A percentile compares a stretch with the other conserved stretches of the same genome.
Conservation (phyloP, 441 rosid species). For the Brassica hybrid region DNA sequence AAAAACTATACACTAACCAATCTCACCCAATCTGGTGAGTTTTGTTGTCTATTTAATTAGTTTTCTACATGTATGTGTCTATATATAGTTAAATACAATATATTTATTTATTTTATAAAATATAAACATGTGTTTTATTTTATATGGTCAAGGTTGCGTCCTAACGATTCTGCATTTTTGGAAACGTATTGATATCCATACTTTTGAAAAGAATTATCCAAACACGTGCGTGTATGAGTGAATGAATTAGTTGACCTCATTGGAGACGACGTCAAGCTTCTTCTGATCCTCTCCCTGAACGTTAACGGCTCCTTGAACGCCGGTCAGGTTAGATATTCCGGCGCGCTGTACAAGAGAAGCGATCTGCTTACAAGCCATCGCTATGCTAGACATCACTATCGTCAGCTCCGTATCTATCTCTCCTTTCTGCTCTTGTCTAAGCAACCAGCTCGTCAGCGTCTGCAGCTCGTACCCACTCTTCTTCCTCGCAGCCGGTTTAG, state of each 20-base stretch:
- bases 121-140: not conserved
- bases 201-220: conserved; percentile 7
- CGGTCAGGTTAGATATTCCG: conserved; percentile 82
- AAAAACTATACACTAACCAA: too few relatives aligned
- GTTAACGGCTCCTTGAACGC: conserved; percentile 88
- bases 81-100: not conserved
- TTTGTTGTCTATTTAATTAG: too few relatives aligned
- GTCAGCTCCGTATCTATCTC: conserved; percentile 89
- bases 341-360: conserved; percentile 92
- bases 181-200: conserved; percentile 6
- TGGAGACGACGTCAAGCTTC: conserved; percentile 95
- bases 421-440: conserved; percentile 82
- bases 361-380: conserved; percentile 96
- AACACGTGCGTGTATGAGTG: not conserved
- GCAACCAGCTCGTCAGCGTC: conserved; percentile 76
- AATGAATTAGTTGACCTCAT: conserved; percentile 62
- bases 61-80: too few relatives aligned
- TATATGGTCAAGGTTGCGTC: not conserved
- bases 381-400: conserved; percentile 89
- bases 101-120: not conserved
- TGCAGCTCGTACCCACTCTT: conserved; percentile 60
- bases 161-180: not conserved
- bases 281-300: conserved; percentile 98
- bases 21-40: too few relatives aligned
- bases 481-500: conserved; percentile 50